A percentile compares a stretch with the other conserved stretches of the same genome.
Conservation (phyloP, 805 yeast species). For the Starmerella vitae region DNA sequence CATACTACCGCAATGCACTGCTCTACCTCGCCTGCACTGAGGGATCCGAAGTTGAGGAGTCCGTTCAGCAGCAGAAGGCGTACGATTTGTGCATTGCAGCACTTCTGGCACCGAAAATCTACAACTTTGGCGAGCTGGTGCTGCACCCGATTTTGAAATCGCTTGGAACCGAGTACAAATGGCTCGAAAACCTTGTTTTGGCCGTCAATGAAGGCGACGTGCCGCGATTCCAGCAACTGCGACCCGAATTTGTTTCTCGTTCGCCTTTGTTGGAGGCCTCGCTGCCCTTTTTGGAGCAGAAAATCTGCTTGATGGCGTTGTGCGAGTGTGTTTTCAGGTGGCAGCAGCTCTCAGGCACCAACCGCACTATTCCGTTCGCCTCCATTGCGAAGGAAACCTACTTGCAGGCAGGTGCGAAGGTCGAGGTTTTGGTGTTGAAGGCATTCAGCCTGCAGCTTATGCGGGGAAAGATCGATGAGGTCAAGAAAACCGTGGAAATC, state of each 20-base stretch:
- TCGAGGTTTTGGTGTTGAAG: slow-evolving; percentile 83
- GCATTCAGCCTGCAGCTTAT: slow-evolving; percentile 73
- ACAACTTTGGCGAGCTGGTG: slow-evolving; percentile 89
- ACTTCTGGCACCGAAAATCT: slow-evolving; percentile 76
- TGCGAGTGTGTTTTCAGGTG: slow-evolving; percentile 71
- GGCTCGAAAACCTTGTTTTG: slow-evolving; percentile 61
- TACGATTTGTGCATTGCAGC: slow-evolving; percentile 78
- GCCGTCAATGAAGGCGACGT: slow-evolving; percentile 71
- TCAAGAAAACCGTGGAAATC: slow-evolving; percentile 59
- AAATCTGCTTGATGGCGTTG: slow-evolving; percentile 82
- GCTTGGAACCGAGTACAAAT: slow-evolving; percentile 39
- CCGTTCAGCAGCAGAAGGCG: slow-evolving; percentile 40
- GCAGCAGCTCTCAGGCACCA: slow-evolving; percentile 41
- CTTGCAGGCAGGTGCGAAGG: slow-evolving; percentile 47
- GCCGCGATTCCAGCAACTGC: slow-evolving; percentile 42
- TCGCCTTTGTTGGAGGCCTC: slow-evolving; percentile 45
- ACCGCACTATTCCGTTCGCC: slow-evolving; percentile 56
- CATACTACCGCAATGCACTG: slow-evolving; percentile 67
- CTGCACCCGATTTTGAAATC: slow-evolving; percentile 67
- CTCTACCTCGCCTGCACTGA: slow-evolving; percentile 68
- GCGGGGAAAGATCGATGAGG: slow-evolving; percentile 85
- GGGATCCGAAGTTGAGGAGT: slow-evolving; percentile 30
- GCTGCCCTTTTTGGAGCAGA: slow-evolving; percentile 64
- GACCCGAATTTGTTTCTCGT: slow-evolving; percentile 29
- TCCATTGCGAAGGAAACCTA: slow-evolving; percentile 64